Percentiles rank a stretch among this genome's conserved stretches.
Evolutionary conservation across 331 rosid genomes (phyloP).

Genomic region (Malus hybrid): DNA sequence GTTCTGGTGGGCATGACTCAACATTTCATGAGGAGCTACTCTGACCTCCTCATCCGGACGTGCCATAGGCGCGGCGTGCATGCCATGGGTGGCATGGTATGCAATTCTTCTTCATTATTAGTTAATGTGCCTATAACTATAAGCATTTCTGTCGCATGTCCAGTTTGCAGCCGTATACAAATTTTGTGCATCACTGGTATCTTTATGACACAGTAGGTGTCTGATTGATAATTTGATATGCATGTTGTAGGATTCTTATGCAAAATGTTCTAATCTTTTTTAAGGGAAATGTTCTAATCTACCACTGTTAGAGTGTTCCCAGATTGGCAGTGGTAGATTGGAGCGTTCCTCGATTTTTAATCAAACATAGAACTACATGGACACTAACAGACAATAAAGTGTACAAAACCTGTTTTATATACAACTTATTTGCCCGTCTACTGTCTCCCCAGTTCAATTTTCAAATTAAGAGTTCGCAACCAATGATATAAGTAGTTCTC

Average conservation of each 20-base stretch:
- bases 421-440: neutral
- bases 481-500: neutral
- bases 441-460: neutral
- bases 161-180: neutral
- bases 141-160: neutral
- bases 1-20: constrained; percentile 85
- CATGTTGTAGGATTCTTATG: neutral
- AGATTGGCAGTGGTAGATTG: neutral
- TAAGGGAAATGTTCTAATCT: neutral
- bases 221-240: neutral
- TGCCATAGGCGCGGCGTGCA: constrained; percentile 84
- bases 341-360: neutral
- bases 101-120: neutral
- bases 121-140: neutral
- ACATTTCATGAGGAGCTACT: constrained; percentile 85
- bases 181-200: neutral
- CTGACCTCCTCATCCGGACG: constrained; percentile 79
- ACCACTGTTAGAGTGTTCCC: neutral
- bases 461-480: neutral
- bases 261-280: neutral
- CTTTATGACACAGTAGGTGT: neutral
- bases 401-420: neutral
- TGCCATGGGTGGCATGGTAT: constrained; percentile 98
- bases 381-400: neutral
- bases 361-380: neutral